These are phyloP conservation scores for Boletus reticulatus DNA, from an alignment of 768 basidiomycete genomes.

Conservation along the genomic window DNA sequence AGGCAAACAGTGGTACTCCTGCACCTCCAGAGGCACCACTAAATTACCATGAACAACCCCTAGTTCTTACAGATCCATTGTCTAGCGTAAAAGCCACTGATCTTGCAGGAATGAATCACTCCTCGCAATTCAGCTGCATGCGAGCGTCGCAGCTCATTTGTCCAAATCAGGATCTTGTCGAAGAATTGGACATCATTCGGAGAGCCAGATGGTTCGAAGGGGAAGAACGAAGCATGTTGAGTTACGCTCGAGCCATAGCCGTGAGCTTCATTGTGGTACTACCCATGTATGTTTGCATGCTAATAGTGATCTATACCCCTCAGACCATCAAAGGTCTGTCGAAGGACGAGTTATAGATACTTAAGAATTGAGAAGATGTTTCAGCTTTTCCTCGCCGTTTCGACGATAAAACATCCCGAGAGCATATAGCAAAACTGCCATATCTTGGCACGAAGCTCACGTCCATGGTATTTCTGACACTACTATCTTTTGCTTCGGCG, in stretches of 20 bases:
- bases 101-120: slow-evolving; percentile 21
- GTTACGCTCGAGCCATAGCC: slow-evolving; percentile 71
- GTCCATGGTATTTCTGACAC: slow-evolving; percentile 40
- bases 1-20: slow-evolving; percentile 6
- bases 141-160: slow-evolving; percentile 67
- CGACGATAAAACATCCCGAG: slow-evolving; percentile 34
- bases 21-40: neutral
- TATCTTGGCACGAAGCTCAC: slow-evolving; percentile 50
- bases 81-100: slow-evolving; percentile 12
- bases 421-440: slow-evolving; percentile 43
- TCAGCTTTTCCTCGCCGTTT: slow-evolving; percentile 51
- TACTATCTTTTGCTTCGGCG: neutral
- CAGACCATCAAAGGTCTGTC: slow-evolving; percentile 49
- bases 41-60: neutral
- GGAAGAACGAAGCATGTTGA: slow-evolving; percentile 62
- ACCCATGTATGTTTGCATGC: neutral
- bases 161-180: slow-evolving; percentile 60
- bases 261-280: slow-evolving; percentile 37
- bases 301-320: neutral
- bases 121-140: slow-evolving; percentile 52
- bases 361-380: neutral
- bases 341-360: neutral
- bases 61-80: slow-evolving; percentile 21
- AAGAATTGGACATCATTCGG: slow-evolving; percentile 58
- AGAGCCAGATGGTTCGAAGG: slow-evolving; percentile 63